phyloP scores from a whole-genome alignment of 345 rosid species.

The Fremontodendron californicum region DNA sequence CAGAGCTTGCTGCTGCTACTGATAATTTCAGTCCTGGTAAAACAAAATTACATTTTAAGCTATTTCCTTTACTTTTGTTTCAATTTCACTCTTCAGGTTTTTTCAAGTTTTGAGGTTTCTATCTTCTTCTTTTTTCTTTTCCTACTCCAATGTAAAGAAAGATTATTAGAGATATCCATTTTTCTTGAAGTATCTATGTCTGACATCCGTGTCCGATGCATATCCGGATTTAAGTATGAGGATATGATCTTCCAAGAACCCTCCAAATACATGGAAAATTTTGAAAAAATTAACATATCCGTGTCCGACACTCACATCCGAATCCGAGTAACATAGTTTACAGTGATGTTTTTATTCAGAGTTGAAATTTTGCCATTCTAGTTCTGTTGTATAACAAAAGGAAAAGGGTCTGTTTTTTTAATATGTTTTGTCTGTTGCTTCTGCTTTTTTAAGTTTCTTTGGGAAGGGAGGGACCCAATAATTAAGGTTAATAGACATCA shows the following conservation, averaged over 20 bases:
- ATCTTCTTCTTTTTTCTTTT: background rate
- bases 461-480: background rate
- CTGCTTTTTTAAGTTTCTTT: background rate
- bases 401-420: background rate
- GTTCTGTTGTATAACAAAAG: no score
- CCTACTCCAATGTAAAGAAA: no score
- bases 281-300: no score
- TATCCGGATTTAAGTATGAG: no score
- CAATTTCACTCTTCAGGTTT: background rate
- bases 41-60: background rate
- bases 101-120: background rate
- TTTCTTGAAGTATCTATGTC: no score
- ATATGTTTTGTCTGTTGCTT: background rate
- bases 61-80: background rate
- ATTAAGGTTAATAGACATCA: background rate
- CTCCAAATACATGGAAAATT: no score
- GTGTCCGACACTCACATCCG: no score
- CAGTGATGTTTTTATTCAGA: background rate
- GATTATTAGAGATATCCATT: no score
- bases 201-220: no score
- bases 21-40: conserved; percentile 49
- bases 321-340: no score
- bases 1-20: conserved; percentile 53
- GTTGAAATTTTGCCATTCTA: background rate
- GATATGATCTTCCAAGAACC: no score